These are phyloP conservation scores for Aspergillus japonicus DNA, from an alignment of 2,329 filamentous ascomycete species.

Conservation along the genomic window DNA sequence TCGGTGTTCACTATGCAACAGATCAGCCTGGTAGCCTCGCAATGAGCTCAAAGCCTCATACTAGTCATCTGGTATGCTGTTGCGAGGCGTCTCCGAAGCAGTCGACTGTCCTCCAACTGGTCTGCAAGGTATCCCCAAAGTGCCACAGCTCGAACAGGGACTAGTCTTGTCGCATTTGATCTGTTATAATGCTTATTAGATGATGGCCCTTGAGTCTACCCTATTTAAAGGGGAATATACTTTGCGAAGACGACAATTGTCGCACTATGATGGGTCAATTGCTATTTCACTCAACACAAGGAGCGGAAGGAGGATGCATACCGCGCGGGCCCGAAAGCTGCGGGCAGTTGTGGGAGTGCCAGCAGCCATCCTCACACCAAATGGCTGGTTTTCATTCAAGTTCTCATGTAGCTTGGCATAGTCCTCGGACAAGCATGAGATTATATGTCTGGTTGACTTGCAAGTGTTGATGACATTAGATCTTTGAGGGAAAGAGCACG, in stretches of 20 bases:
- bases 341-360: constrained; percentile 9
- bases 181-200: constrained; percentile 4
- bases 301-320: constrained; percentile 10
- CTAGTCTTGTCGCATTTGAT: constrained; percentile 25
- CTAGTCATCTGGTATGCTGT: constrained; percentile 15
- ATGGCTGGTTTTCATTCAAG: no score
- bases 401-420: no score
- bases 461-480: not conserved
- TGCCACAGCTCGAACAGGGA: constrained; percentile 25
- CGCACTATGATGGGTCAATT: constrained; percentile 19
- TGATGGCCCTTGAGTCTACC: not conserved
- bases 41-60: constrained; percentile 3
- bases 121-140: constrained; percentile 21
- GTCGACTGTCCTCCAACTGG: constrained; percentile 4
- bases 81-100: constrained; percentile 7
- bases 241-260: constrained; percentile 30
- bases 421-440: no score
- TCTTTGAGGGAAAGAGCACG: not conserved
- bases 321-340: constrained; percentile 25
- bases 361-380: constrained; percentile 10
- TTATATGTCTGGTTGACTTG: not conserved
- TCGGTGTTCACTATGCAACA: constrained; percentile 16
- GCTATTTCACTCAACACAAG: not conserved
- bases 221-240: constrained; percentile 10
- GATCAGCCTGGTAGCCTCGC: not conserved